Base-by-base conservation (phyloP, 225 moss, liverwort and hornwort genomes). In the Sphagnum contortum region DNA sequence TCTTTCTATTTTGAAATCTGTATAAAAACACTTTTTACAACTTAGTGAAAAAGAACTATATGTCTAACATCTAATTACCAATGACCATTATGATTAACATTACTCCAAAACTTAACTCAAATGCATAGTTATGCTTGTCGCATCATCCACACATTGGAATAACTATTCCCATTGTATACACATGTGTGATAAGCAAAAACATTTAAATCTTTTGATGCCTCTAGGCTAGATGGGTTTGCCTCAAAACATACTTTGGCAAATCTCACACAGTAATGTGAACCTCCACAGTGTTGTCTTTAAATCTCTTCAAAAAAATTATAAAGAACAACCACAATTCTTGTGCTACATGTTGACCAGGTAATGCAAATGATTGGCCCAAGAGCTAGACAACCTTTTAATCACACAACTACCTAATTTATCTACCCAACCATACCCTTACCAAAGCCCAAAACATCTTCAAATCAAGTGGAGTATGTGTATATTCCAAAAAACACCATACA, bases 401-500 rank as follows among this genome's bases (percentile, higher is more conserved):
- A 88, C 68, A 93, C 88, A 81, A 81, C 86, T 64, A 80, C 29
- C 62, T 84, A 82, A 71, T 98, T 91, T 13, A 89, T 98, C 98
- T 98, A 93, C 77, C 77, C 29, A 29, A 29, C 29, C 29, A 29
- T 29, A 29, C 29, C 29, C 29, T 29, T 29, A 29, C 29, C 29
- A 29, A 29, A 29, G 29, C 29, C 29, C 29, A 29, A 29, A 29
- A 29, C 29, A 29, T 29, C 29, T 29, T 29, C 29, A 29, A 29
- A 29, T 29, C 29, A 29, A 29, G 29, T 29, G 29, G 29, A 29
- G 29, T 29, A 29, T 29, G 29, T 29, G 29, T 29, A 29, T 29
- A 29, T 29, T 29, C 29, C 29, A 29, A 29, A 29, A 29, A 29
- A 29, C 29, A 29, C 29, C 29, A 29, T 29, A 29, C 29, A 29